Evolutionary conservation across 2,329 filamentous ascomycete genomes (phyloP), one percentile per base, ranked within the genome.

Genomic region (Penicillium freii): DNA sequence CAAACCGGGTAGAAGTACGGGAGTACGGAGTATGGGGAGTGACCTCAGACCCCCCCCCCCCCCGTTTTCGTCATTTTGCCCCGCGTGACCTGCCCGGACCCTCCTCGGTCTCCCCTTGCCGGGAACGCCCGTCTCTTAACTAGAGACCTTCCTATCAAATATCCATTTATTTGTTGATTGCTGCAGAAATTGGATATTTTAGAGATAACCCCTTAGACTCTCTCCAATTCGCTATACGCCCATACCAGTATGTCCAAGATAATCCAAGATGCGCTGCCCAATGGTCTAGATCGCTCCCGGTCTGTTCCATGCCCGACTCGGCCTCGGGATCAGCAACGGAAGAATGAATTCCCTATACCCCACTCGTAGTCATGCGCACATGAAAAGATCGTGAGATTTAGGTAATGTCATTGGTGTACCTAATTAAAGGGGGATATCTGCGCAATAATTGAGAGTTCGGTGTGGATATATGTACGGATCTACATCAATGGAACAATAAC

Each of bases 41-140:
- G 60, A 62, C 58, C 51, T 60, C 59, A 62, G 49, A 23, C 43
- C 21, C 11, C 31, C 31, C 31, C 39, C 43, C 21, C 11, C 31
- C 31, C 31, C 39, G 57, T 65, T 65, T 65, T 65, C 62, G 62
- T 65, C 63, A 64, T 62, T 45, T 34, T 65, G 61, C 63, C 63
- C 63, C 63, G 62, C 59, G 58, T 65, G 63, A 66, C 61, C 51
- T 44, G 27, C 27, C 39, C 54, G 38, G 49, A 15, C 36, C 39
- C 50, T 34, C 44, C 17, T 60, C 62, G 62, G 58, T 61, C 61
- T 62, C 57, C 49, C 54, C 56, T 57, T 25, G 43, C 54, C 61
- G 58, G 51, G 29, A 59, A 54, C 53, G 45, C 47, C 61, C 59
- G 61, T 49, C 17, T 34, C 29, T 47, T 25, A 40, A 33, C 25